Base-by-base conservation (phyloP, 2,329 filamentous ascomycete species). In the Pestalotiopsis sp. region DNA sequence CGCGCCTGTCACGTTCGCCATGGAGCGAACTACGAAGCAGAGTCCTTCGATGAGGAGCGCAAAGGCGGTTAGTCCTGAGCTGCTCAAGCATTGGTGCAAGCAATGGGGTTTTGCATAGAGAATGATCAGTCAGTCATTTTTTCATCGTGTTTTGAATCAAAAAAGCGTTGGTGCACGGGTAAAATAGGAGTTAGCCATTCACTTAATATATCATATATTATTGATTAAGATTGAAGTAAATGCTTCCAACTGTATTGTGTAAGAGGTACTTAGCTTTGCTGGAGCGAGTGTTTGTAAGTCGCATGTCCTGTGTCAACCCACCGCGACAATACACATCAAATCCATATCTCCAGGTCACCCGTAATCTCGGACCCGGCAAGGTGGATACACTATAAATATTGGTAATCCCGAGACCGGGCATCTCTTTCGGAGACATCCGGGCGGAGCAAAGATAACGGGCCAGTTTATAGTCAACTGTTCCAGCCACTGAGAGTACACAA, bases 81-180 rank as follows among this genome's bases (percentile, higher is more conserved):
- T 87, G 76, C 82, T 87, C 80, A 76, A 72, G 65, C 82, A 82
- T 58, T 88, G 84, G 83, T 85, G 84, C 68, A 71, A 75, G 65
- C 84, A 86, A 72, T 86, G 84, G 84, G 75, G 71, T 17, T 62
- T 59, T 27, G 57, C 45, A 7, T 59, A 27, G 25, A 27, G 27
- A 5, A 27, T 36, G 6, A n/a, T 4, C 14, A 52, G 45, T 52
- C 45, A n/a, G 20, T 52, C 45, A n/a, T 20, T 52, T 9, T 52
- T 5, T 36, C 31, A 36, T 23, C 20, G 20, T 9, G 7, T 20
- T 9, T 52, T n/a, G 45, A 6, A 52, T 52, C 2, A 52, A 20
- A 52, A 4, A 4, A n/a, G 45, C 45, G 17, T 52, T 52, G 45
- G n/a, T 7, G 9, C 7, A 14, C 23, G 17, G n/a, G 14, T 52